Percentiles rank a stretch among this genome's conserved stretches.
Conservation (phyloP, 495 filamentous ascomycete species). For the Cetradonia linearis region DNA sequence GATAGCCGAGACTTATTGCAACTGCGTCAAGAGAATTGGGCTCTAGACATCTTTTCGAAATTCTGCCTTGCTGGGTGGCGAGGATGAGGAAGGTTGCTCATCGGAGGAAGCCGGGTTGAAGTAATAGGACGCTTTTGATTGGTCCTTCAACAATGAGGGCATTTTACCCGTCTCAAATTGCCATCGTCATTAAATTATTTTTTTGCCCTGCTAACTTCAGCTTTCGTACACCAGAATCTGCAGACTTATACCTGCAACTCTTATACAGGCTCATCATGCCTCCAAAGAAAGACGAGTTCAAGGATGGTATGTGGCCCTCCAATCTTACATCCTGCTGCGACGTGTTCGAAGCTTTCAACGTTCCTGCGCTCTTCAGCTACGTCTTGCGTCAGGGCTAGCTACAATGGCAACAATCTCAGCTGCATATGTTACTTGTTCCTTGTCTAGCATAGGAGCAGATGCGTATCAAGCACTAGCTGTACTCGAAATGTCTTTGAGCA, state of each 20-base stretch:
- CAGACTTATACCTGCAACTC: background rate
- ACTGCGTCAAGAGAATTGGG: background rate
- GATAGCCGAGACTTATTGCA: background rate
- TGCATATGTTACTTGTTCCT: background rate
- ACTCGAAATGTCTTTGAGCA: background rate
- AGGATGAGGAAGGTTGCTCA: background rate
- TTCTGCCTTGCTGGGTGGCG: background rate
- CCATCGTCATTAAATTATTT: constrained; percentile 14
- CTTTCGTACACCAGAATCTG: background rate
- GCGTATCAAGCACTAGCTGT: background rate
- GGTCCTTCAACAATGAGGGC: background rate
- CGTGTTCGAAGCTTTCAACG: background rate
- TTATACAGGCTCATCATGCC: background rate
- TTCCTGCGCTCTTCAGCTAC: background rate
- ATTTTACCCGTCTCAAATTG: background rate
- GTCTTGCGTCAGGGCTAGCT: background rate
- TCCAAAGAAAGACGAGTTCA: constrained; percentile 19
- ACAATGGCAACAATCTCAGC: no score
- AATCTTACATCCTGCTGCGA: background rate
- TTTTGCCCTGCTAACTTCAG: constrained; percentile 1
- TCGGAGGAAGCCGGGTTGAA: background rate
- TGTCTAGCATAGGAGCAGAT: background rate
- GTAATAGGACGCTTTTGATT: background rate
- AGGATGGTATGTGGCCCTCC: constrained; percentile 28
- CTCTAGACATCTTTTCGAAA: no score